Conservation (phyloP, 2,329 filamentous ascomycete genomes). For the Teratosphaeria zuluensis region DNA sequence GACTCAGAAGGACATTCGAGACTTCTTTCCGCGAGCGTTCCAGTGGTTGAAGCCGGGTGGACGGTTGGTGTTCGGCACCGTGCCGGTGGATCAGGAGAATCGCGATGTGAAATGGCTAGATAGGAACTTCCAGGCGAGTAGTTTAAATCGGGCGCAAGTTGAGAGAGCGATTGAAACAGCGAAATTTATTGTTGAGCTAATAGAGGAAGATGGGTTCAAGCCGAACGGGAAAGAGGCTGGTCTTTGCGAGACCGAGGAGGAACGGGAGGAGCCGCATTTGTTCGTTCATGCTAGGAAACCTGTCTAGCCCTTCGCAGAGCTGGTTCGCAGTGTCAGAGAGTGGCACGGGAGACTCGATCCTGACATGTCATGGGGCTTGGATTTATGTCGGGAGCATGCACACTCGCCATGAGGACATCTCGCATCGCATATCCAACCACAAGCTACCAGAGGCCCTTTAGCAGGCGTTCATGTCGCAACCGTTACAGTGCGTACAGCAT, state of each 20-base stretch:
- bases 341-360: background rate
- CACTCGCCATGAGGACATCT: background rate
- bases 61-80: constrained; percentile 7
- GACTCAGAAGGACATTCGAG: constrained; percentile 8
- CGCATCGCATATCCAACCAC: background rate
- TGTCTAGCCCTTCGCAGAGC: background rate
- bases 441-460: background rate
- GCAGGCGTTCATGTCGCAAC: background rate
- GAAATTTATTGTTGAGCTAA: background rate
- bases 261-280: background rate
- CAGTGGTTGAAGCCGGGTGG: constrained; percentile 9
- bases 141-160: background rate
- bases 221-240: background rate
- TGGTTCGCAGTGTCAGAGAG: background rate
- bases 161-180: background rate
- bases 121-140: background rate
- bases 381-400: background rate
- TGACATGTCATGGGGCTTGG: background rate
- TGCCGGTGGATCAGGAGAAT: constrained; percentile 5
- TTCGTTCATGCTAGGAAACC: background rate
- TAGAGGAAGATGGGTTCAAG: background rate
- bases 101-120: background rate
- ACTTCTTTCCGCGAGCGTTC: constrained; percentile 5
- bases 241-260: background rate
- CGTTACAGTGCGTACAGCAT: background rate